Base-by-base conservation (phyloP, 305 asterid genomes). In the Fraxinus latifolia region DNA sequence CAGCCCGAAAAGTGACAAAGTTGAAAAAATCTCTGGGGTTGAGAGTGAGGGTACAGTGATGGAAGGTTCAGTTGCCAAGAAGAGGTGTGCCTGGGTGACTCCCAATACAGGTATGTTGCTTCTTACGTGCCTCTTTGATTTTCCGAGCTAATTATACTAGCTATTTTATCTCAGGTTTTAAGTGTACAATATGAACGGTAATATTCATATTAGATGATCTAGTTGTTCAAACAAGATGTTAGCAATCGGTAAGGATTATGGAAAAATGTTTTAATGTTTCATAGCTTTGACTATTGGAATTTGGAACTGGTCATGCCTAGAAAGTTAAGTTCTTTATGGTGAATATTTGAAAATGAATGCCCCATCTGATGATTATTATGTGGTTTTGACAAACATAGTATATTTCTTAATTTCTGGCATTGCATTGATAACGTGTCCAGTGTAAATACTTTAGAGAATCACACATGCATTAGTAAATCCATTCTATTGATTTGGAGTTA, bases 1-100 rank as follows among this genome's bases (percentile, higher is more conserved):
- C 80, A 85, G 89, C 85, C 31, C 84, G 71, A 88, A 81, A 85
- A 84, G 77, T n/a, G 92, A 86, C 33, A 93, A 80, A 79, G 42
- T 75, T 68, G 93, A 84, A 81, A 91, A 90, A 87, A 36, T 42
- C 82, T 83, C 80, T 75, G 80, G 86, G 77, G 83, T 47, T 82
- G 93, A 88, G 86, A 83, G 82, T 79, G 92, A 86, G 82, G 84
- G 84, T 77, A 87, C 77, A 3, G 84, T 76, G 76, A 27, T 80
- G 82, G 94, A 88, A 77, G 92, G 85, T 83, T 82, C 86, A 19
- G 84, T 81, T 81, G 84, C 83, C 23, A 92, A 91, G 89, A 94
- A 90, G 86, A 92, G 95, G 90, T 94, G 98, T 87, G 85, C 95
- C 84, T 94, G 98, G 98, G 97, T 94, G 80, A 94, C 97, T 12